Conservation (phyloP, 176 grass and related monocot genomes). For the Raddia distichophylla region DNA sequence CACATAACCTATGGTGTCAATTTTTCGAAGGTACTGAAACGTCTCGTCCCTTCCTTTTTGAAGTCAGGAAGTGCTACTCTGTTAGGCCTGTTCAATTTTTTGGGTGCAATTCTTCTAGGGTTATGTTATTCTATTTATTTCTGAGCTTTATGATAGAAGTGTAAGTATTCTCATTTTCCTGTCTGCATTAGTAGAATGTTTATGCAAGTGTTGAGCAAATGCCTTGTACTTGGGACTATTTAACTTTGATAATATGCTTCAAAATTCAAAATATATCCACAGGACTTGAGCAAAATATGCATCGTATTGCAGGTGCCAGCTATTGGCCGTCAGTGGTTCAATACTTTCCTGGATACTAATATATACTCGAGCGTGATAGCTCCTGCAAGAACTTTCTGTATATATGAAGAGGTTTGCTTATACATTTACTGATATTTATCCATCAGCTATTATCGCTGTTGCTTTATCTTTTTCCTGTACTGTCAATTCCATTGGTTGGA, state of each 20-base stretch:
- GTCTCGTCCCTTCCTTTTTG: slow-evolving; percentile 12
- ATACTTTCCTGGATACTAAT: slow-evolving; percentile 63
- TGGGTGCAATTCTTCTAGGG: neutral
- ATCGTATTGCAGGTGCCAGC: slow-evolving; percentile 59
- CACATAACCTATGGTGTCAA: slow-evolving; percentile 79
- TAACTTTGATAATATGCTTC: neutral
- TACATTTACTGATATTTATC: slow-evolving; percentile 26
- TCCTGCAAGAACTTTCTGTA: slow-evolving; percentile 89
- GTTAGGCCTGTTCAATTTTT: neutral
- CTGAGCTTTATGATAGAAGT: slow-evolving; percentile 1
- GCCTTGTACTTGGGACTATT: neutral
- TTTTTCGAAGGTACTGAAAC: slow-evolving; percentile 61
- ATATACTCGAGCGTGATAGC: slow-evolving; percentile 68
- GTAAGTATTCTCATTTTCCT: neutral
- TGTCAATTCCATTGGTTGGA: slow-evolving; percentile 9
- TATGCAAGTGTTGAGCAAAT: neutral
- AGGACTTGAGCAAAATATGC: slow-evolving; percentile 27
- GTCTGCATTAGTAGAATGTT: slow-evolving; percentile 16
- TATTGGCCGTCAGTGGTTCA: slow-evolving; percentile 82
- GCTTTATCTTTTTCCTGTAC: neutral
- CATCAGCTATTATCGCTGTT: slow-evolving; percentile 14
- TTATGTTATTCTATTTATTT: neutral
- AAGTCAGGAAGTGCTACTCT: neutral
- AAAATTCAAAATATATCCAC: slow-evolving; percentile 16
- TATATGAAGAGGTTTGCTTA: slow-evolving; percentile 84